Base-by-base conservation (phyloP, 306 rosid genomes). In the Vigna radiata region DNA sequence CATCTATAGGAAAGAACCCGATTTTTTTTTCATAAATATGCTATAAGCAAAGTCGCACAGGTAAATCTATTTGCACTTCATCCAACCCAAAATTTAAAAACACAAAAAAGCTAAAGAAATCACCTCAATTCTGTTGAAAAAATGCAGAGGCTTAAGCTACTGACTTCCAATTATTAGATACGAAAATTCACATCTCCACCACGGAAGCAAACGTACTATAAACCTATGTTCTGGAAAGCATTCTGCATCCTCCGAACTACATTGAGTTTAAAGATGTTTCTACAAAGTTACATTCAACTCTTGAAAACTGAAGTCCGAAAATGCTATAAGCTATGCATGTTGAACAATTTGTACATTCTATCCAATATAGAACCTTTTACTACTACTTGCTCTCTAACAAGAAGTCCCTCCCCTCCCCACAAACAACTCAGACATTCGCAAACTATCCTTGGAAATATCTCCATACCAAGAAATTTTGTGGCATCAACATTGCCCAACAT, bases 401-500 rank as follows among this genome's bases (percentile, higher is more conserved):
- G 14, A 54, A 55, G 62, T 21, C 16, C 33, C 33, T 21, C 33
- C 62, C 3, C 62, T 21, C 62, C 16, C 11, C 12, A 3, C 62
- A 55, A 25, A 58, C 17, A 12, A 58, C 9, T 0, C 37, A 58
- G 9, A 10, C 15, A 21, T 10, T 61, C 11, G 2, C 44, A 16
- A 61, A 15, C n/a, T 33, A 16, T 33, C 23, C 41, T 31, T 33
- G 13, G 7, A 31, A 16, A 61, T 15, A 60, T 29, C 19, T 14
- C 31, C 19, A 29, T 60, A 6, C 43, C 17, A 61, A 29, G 23
- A 33, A 75, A 81, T 18, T 72, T 81, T 60, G 3, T 39, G 68
- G 60, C 77, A 59, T 66, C 84, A 3, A 5, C 67, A 81, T 48
- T 15, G 53, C 53, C 47, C 47, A 43, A 8, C 13, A 8, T 43